Percentiles rank a stretch among this genome's conserved stretches.
Evolutionary conservation across 345 rosid species (phyloP).

Genomic region (Abelmoschus esculentus): DNA sequence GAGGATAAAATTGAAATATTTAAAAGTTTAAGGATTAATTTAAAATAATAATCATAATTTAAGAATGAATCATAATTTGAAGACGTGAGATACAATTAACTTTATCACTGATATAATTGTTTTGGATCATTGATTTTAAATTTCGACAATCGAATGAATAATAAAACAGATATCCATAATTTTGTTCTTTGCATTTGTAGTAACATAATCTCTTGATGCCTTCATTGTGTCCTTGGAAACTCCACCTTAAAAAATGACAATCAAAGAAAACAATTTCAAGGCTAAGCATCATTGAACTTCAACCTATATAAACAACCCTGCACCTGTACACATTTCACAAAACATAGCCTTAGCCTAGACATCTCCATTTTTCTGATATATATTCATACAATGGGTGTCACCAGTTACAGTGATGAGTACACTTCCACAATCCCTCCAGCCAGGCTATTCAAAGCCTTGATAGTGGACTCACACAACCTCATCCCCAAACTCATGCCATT

Average conservation of each 20-base stretch:
- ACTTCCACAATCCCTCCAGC: conserved; percentile 25
- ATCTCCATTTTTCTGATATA: not conserved
- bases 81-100: too few species aligned
- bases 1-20: too few species aligned
- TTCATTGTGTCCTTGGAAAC: conserved; percentile 13
- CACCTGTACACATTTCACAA: not conserved
- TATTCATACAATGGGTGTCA: conserved; percentile 14
- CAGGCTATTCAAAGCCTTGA: conserved; percentile 32
- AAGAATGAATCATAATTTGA: too few species aligned
- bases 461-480: conserved; percentile 29
- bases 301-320: conserved; percentile 16
- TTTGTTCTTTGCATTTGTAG: conserved; percentile 15
- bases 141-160: too few species aligned
- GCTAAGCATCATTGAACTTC: not conserved
- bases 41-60: too few species aligned
- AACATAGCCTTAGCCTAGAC: not conserved
- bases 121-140: not conserved
- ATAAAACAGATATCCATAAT: not conserved
- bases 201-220: not conserved
- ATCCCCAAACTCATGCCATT: conserved; percentile 34
- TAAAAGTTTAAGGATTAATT: too few species aligned
- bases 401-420: conserved; percentile 12
- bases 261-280: not conserved
- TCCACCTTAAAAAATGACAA: conserved; percentile 4
- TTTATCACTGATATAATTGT: not conserved